Percentiles rank a stretch among this genome's conserved stretches.
phyloP scores from a whole-genome alignment of 164 flowering plant species.

The Sedum album region DNA sequence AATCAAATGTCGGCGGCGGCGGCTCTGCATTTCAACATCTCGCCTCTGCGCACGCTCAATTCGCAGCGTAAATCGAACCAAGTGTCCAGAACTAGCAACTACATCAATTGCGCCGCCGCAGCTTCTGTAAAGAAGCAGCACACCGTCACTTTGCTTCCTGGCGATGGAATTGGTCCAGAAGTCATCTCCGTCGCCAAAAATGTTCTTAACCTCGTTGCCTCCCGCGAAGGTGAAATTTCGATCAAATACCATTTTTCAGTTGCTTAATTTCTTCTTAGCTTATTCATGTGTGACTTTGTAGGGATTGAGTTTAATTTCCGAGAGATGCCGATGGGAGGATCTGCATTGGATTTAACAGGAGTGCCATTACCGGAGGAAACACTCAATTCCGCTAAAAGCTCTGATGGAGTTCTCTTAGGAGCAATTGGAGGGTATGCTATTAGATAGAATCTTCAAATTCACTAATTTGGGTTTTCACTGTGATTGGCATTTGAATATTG shows the following conservation, averaged over 20 bases:
- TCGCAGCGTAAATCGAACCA: not conserved
- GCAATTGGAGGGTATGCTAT: slow-evolving; percentile 90
- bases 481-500: not conserved
- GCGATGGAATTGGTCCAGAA: slow-evolving; percentile 98
- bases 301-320: slow-evolving; percentile 65
- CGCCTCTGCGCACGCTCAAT: not conserved
- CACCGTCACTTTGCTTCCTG: slow-evolving; percentile 79
- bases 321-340: slow-evolving; percentile 89
- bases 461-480: not conserved
- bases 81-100: not conserved
- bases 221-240: slow-evolving; percentile 43
- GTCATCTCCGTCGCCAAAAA: slow-evolving; percentile 74
- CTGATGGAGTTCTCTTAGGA: slow-evolving; percentile 93
- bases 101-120: slow-evolving; percentile 42
- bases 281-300: slow-evolving; percentile 10
- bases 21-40: not conserved
- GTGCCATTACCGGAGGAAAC: slow-evolving; percentile 96
- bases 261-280: not conserved
- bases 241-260: not conserved
- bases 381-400: slow-evolving; percentile 56
- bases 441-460: not conserved
- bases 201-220: slow-evolving; percentile 56
- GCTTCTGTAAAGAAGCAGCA: slow-evolving; percentile 25
- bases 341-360: slow-evolving; percentile 77
- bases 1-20: not conserved